These are phyloP conservation scores for Loxodes magnus DNA, from an alignment of 73 alveolate species.

Conservation along the genomic window DNA sequence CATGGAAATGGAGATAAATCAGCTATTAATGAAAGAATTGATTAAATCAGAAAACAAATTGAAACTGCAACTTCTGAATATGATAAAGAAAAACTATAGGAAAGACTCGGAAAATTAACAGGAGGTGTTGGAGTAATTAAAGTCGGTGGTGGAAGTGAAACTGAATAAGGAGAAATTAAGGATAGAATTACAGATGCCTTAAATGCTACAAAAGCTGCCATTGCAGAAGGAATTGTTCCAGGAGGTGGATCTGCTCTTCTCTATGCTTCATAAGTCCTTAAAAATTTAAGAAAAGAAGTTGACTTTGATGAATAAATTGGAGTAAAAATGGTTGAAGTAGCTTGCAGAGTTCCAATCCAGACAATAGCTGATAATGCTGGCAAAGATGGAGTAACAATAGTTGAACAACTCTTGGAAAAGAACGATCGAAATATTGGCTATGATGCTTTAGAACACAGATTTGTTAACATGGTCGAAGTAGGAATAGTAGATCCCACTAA, in stretches of 20 bases:
- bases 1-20: constrained; percentile 85
- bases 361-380: constrained; percentile 86
- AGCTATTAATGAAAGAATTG: constrained; percentile 67
- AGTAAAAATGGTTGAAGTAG: constrained; percentile 61
- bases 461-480: constrained; percentile 50
- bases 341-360: constrained; percentile 76
- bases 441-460: constrained; percentile 71
- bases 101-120: constrained; percentile 89
- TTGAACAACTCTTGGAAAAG: constrained; percentile 54
- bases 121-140: constrained; percentile 98
- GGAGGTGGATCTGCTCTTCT: constrained; percentile 95
- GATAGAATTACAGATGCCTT: constrained; percentile 95
- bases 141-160: constrained; percentile 96
- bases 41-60: constrained; percentile 53
- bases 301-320: constrained; percentile 85
- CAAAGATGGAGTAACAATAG: constrained; percentile 72
- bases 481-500: constrained; percentile 97
- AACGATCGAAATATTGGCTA: constrained; percentile 54
- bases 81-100: constrained; percentile 87
- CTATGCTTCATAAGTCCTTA: constrained; percentile 67
- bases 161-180: constrained; percentile 90
- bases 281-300: constrained; percentile 55
- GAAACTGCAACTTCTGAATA: constrained; percentile 73
- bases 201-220: constrained; percentile 97
- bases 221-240: constrained; percentile 92